Conservation (phyloP, 306 rosid genomes). For the Leucaena leucocephala region DNA sequence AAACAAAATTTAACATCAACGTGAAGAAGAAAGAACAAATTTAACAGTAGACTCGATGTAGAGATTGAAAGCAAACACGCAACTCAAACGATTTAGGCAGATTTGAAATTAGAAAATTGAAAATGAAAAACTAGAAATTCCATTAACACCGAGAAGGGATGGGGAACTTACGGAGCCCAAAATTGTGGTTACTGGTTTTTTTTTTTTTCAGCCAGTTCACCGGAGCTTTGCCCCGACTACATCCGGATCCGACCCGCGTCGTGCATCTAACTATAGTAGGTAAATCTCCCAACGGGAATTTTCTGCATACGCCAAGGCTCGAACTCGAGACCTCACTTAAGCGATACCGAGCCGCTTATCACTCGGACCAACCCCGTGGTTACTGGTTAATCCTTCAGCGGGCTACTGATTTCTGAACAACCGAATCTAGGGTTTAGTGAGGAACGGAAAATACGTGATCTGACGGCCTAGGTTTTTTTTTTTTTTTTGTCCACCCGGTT, state of each 20-base stretch:
- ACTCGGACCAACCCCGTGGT: too few species aligned
- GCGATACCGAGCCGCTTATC: too few species aligned
- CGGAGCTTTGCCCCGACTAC: too few species aligned
- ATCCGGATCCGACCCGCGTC: too few species aligned
- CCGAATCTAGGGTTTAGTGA: background rate
- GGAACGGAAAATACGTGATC: background rate
- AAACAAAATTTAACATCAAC: background rate
- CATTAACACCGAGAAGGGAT: background rate
- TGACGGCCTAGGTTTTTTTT: background rate
- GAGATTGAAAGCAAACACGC: background rate
- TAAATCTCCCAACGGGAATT: too few species aligned
- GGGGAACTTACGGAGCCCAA: background rate
- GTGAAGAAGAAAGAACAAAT: background rate
- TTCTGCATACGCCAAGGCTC: too few species aligned
- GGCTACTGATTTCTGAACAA: background rate
- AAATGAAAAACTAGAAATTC: too few species aligned
- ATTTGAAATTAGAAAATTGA: background rate
- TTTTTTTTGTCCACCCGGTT: too few species aligned
- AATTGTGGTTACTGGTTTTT: background rate
- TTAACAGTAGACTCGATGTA: background rate
- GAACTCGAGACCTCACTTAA: too few species aligned
- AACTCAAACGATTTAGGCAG: background rate
- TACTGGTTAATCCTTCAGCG: background rate
- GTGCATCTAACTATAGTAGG: too few species aligned
- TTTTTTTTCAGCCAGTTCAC: too few species aligned